A percentile compares a stretch with the other conserved stretches of the same genome.
Conservation (phyloP, 75 land plant species). For the Picea sitchensis region DNA sequence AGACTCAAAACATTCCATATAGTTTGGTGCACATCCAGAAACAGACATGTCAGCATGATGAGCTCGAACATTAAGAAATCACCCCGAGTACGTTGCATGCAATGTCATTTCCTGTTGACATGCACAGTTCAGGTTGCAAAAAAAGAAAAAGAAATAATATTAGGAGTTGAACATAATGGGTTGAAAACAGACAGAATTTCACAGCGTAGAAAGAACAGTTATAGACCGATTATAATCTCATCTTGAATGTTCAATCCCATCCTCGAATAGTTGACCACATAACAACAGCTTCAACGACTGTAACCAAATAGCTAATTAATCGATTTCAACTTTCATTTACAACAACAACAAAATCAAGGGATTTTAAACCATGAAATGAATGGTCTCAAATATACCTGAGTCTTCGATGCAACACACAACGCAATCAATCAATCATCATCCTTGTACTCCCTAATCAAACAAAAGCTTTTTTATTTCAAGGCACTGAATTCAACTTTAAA, state of each 20-base stretch:
- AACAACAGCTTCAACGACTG: not conserved
- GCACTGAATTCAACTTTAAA: not conserved
- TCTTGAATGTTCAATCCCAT: not conserved
- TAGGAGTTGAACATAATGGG: not conserved
- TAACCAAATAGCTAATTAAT: not conserved
- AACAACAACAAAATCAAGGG: not conserved
- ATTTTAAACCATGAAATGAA: not conserved
- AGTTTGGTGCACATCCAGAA: too few species aligned
- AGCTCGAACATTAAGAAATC: too few species aligned
- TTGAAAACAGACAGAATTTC: not conserved
- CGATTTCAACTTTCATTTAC: not conserved
- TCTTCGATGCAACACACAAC: not conserved
- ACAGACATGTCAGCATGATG: too few species aligned
- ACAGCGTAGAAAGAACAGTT: not conserved
- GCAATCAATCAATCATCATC: constrained; percentile 11
- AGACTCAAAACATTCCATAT: too few species aligned
- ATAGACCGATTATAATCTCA: not conserved
- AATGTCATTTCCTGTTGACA: too few species aligned
- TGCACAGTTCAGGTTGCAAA: not conserved
- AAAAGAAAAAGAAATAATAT: not conserved
- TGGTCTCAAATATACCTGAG: constrained; percentile 4
- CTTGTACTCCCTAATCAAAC: constrained; percentile 6
- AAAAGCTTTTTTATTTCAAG: not conserved
- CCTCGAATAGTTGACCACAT: not conserved
- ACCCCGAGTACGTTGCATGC: too few species aligned